Conservation (phyloP, 2,329 filamentous ascomycete species). For the Aspergillus hiratsukae region DNA sequence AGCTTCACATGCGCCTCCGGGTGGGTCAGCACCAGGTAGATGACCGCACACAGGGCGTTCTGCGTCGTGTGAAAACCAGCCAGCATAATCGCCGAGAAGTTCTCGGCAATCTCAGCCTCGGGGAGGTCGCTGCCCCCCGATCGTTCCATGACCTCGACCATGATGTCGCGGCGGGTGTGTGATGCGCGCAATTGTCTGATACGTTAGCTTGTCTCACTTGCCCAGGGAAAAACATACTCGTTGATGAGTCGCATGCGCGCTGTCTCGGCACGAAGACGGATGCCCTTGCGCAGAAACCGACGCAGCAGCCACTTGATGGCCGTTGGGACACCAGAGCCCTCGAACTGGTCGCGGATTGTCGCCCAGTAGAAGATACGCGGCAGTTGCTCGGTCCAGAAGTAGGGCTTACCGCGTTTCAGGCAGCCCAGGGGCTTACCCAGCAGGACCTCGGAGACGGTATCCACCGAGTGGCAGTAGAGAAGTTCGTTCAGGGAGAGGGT, state of each 20-base stretch:
- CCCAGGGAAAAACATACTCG: slow-evolving; percentile 10
- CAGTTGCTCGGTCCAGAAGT: slow-evolving; percentile 25
- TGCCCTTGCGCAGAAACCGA: slow-evolving; percentile 21
- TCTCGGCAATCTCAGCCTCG: slow-evolving; percentile 21
- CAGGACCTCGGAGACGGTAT: slow-evolving; percentile 23
- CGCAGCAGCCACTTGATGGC: slow-evolving; percentile 24
- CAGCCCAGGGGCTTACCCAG: slow-evolving; percentile 22
- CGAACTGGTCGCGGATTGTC: slow-evolving; percentile 21
- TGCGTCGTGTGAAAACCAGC: slow-evolving; percentile 25
- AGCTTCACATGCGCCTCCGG: slow-evolving; percentile 16
- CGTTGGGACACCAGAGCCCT: slow-evolving; percentile 22
- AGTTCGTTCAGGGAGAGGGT: slow-evolving; percentile 18
- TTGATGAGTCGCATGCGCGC: slow-evolving; percentile 23
- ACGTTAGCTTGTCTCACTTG: not conserved
- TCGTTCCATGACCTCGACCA: slow-evolving; percentile 24
- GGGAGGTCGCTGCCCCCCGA: slow-evolving; percentile 13
- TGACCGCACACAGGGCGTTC: slow-evolving; percentile 22
- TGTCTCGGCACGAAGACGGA: slow-evolving; percentile 16
- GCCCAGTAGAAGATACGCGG: slow-evolving; percentile 26
- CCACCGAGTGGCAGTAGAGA: slow-evolving; percentile 22
- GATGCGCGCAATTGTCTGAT: slow-evolving; percentile 18
- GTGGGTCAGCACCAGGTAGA: slow-evolving; percentile 24
- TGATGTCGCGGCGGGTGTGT: slow-evolving; percentile 21
- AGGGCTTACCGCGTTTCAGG: slow-evolving; percentile 19
- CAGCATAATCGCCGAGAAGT: slow-evolving; percentile 26